Base-by-base conservation (phyloP, 2,329 filamentous ascomycete species). In the Paecilomyces dactylethromorphus region DNA sequence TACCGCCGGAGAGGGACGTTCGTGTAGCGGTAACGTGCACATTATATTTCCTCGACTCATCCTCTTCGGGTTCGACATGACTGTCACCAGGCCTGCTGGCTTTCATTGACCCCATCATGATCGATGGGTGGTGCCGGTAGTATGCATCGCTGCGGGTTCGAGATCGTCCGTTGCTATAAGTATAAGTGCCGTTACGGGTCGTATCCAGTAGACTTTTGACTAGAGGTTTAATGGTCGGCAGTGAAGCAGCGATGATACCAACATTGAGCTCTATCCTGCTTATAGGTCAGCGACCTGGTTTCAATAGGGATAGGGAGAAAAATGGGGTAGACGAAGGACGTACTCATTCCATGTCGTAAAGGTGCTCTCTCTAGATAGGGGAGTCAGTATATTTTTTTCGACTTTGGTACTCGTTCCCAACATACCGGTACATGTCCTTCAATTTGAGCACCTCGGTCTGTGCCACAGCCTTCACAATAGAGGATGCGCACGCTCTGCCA, bases 211-310 rank as follows among this genome's bases (percentile, higher is more conserved):
- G 13, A 6, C 53, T 54, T 59, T 65, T 65, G 21, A 76, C 68
- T 6, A 77, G 65, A 1, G 75, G 74, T 53, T 74, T 75, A 21
- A 79, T 64, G 1, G 73, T 70, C 6, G 76, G 74, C 8, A 76
- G 69, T 49, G 74, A 77, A 39, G 71, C 73, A 1, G 76, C 75
- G 26, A 76, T 68, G 45, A 78, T 76, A 11, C 74, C 74, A 11
- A 77, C 63, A 54, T 74, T 74, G 55, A 77, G 67, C 63, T 79
- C 75, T 57, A 78, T 67, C 21, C 76, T 79, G 26, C 26, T 29
- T 29, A 1, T 29, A 29, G 4, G 26, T 29, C 26, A 29, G 26
- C 24, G 4, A 29, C 26, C 2, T 29, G 7, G 26, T 29, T 29
- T 29, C 2, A 1, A 4, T 29, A 29, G 5, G 3, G 24, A 26